phyloP scores from a whole-genome alignment of 164 flowering plant genomes.

The Saururus chinensis region DNA sequence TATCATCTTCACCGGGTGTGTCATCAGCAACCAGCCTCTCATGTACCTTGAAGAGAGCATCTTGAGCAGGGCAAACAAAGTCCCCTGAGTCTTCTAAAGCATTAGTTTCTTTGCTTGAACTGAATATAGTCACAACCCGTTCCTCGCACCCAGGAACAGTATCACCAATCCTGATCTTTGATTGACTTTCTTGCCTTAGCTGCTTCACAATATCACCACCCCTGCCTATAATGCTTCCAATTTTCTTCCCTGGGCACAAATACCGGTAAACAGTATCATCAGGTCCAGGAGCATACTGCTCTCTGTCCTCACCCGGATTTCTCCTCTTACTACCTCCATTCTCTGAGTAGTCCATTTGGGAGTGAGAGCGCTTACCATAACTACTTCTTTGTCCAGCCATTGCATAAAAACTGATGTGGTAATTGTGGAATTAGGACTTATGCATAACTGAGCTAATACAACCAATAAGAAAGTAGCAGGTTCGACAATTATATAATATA shows the following conservation, averaged over 20 bases:
- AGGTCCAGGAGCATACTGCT: slow-evolving; percentile 39
- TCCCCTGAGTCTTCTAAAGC: slow-evolving; percentile 43
- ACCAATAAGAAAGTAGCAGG: too few relatives aligned
- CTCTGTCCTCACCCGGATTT: slow-evolving; percentile 36
- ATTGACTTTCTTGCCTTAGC: slow-evolving; percentile 71
- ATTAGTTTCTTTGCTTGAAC: slow-evolving; percentile 65
- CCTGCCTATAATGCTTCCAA: slow-evolving; percentile 91
- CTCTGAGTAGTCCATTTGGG: too few relatives aligned
- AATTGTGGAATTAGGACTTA: too few relatives aligned
- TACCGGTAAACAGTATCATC: slow-evolving; percentile 92
- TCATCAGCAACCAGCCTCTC: slow-evolving; percentile 72
- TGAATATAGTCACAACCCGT: slow-evolving; percentile 84
- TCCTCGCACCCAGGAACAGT: slow-evolving; percentile 76
- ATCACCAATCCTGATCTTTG: slow-evolving; percentile 91
- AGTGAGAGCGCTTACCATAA: too few relatives aligned
- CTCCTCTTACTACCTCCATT: slow-evolving; percentile 52
- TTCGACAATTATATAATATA: too few relatives aligned
- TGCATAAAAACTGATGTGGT: neutral
- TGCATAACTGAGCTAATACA: too few relatives aligned
- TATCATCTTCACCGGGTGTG: slow-evolving; percentile 34
- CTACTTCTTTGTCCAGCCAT: too few relatives aligned
- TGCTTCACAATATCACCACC: slow-evolving; percentile 98
- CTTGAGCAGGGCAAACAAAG: slow-evolving; percentile 71
- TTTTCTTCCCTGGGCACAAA: slow-evolving; percentile 77
- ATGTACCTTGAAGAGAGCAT: slow-evolving; percentile 86